Base-by-base conservation (phyloP, 1,139 yeast species). In the Candida sanyaensis region DNA sequence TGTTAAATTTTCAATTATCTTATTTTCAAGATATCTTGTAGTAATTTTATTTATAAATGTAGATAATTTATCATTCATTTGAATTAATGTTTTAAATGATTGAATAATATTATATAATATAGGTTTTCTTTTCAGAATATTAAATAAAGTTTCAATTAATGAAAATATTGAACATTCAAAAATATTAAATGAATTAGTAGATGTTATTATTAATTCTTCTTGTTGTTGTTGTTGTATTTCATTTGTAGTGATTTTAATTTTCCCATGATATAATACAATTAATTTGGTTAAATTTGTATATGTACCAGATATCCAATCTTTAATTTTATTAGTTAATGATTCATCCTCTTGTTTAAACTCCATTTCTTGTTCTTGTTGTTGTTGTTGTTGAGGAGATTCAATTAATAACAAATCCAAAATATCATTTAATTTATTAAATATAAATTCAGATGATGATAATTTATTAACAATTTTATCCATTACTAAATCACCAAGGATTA, bases 401-500 rank as follows among this genome's bases (percentile, higher is more conserved):
- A 17, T 32, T 23, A 42, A 12, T 36, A 41, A 10, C 10, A 17
- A 17, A 33, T 34, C 44, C 26, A 46, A 32, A 41, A 50, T 47
- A 32, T 45, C 43, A 9, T 60, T 46, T 1, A 60, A 37, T 0
- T 58, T 55, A 3, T 55, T 57, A 9, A 69, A 48, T 0, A 72
- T 51, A 44, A 74, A 72, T 7, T 59, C 57, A 0, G 73, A 73
- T 2, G 67, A 54, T 1, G 75, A 54, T 12, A 73, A 50, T 51
- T 64, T 67, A 1, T 54, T 59, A 5, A 73, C 49, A 1, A 66
- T 49, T 45, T 69, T 69, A 9, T 50, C 59, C 9, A 75, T 45
- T 7, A 75, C 70, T 50, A 74, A 55, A 54, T 75, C 78, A 7
- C 72, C 65, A 33, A 73, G 48, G 12, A 73, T 50, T 3, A 65